phyloP scores from a whole-genome alignment of 179 eudicot species.

The Camellia oleifera region DNA sequence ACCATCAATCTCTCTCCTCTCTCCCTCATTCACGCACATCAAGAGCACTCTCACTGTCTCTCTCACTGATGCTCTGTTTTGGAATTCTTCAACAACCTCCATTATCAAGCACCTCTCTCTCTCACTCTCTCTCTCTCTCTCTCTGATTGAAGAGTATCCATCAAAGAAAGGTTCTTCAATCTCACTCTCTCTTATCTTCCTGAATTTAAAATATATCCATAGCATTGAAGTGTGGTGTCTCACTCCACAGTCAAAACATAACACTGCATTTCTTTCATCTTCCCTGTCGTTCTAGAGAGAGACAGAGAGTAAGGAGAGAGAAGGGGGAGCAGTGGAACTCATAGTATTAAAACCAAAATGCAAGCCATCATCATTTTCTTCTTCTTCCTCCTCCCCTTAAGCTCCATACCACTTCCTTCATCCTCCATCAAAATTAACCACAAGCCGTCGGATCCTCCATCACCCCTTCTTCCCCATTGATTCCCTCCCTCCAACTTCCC shows the following conservation, averaged over 20 bases:
- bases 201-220: no score
- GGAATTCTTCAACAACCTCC: conserved; percentile 10
- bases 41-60: not conserved
- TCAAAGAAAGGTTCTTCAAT: not conserved
- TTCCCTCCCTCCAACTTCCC: conserved; percentile 30
- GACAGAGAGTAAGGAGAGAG: not conserved
- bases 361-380: not conserved
- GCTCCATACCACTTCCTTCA: not conserved
- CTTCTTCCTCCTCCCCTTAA: not conserved
- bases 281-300: not conserved
- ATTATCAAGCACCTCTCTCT: not conserved
- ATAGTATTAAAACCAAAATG: conserved; percentile 8
- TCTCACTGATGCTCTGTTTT: not conserved
- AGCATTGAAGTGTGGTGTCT: no score
- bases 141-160: not conserved
- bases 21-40: not conserved
- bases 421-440: conserved; percentile 8
- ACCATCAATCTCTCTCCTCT: not conserved
- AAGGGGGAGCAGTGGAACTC: not conserved
- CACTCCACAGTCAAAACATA: not conserved
- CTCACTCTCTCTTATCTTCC: not conserved
- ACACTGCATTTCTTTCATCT: not conserved
- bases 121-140: no score
- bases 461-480: conserved; percentile 76
- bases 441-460: conserved; percentile 70